Evolutionary conservation across 495 filamentous ascomycete species (phyloP).

Genomic region (Neurospora cerealis): DNA sequence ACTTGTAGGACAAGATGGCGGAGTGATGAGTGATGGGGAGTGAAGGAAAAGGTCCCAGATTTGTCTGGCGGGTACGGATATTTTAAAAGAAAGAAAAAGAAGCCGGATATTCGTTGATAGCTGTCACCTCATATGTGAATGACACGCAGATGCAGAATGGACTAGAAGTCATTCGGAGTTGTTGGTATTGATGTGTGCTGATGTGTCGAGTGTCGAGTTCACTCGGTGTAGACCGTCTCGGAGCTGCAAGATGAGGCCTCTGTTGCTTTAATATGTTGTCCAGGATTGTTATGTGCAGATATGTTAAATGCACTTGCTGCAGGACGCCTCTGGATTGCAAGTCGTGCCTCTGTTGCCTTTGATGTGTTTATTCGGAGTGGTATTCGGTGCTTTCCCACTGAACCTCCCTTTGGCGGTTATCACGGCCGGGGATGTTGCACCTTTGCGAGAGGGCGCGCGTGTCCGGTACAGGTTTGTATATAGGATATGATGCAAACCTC

Average conservation of each 20-base stretch:
- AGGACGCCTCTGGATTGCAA: not conserved
- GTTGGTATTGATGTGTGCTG: not conserved
- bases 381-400: not conserved
- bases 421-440: not conserved
- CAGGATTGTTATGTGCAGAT: not conserved
- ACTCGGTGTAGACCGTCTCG: not conserved
- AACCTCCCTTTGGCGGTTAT: not conserved
- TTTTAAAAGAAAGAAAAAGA: not conserved
- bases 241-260: not conserved
- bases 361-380: not conserved
- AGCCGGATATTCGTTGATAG: not conserved
- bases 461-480: not conserved
- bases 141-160: not conserved
- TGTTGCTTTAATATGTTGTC: not conserved
- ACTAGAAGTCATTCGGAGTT: not conserved
- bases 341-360: not conserved
- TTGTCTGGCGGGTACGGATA: not conserved
- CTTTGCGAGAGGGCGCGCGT: not conserved
- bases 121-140: not conserved
- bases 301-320: not conserved
- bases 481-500: not conserved
- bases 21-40: not conserved
- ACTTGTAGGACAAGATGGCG: not conserved
- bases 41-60: not conserved
- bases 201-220: not conserved